These are phyloP conservation scores for Gynochthodes officinalis DNA, from an alignment of 257 asterid genomes.

Conservation along the genomic window DNA sequence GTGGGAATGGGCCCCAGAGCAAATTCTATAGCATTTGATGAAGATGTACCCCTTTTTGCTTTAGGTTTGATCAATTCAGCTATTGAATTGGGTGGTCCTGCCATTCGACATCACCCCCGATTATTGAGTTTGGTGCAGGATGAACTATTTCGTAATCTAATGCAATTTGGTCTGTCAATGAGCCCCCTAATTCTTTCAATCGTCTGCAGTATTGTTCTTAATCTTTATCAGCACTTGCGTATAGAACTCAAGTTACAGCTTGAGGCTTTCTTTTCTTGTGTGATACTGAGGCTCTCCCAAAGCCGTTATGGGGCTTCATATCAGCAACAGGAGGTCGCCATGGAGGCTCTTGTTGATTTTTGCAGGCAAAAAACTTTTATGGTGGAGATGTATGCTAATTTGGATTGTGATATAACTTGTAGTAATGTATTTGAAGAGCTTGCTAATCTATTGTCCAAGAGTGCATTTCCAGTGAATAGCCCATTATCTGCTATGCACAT, in stretches of 20 bases:
- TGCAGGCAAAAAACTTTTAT: slow-evolving; percentile 89
- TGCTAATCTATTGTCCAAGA: slow-evolving; percentile 83
- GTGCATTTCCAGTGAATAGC: slow-evolving; percentile 95
- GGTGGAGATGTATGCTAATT: slow-evolving; percentile 91
- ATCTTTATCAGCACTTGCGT: slow-evolving; percentile 81
- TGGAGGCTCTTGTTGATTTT: slow-evolving; percentile 98
- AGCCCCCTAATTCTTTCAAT: slow-evolving; percentile 92
- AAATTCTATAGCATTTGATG: slow-evolving; percentile 82
- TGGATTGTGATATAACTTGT: slow-evolving; percentile 95
- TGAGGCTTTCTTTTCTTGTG: slow-evolving; percentile 95
- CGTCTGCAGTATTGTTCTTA: slow-evolving; percentile 92
- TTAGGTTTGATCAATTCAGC: slow-evolving; percentile 93
- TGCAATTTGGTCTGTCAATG: slow-evolving; percentile 90
- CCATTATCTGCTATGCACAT: slow-evolving; percentile 95
- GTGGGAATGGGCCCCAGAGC: slow-evolving; percentile 73
- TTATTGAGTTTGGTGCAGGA: slow-evolving; percentile 89
- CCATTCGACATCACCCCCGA: slow-evolving; percentile 71
- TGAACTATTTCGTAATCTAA: slow-evolving; percentile 78
- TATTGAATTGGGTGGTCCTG: slow-evolving; percentile 83
- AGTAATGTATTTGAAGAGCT: slow-evolving; percentile 93
- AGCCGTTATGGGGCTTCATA: slow-evolving; percentile 86
- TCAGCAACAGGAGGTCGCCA: slow-evolving; percentile 98
- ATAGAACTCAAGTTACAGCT: slow-evolving; percentile 85
- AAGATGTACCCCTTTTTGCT: slow-evolving; percentile 90
- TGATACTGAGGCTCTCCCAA: slow-evolving; percentile 86